A percentile compares a stretch with the other conserved stretches of the same genome.
phyloP scores from a whole-genome alignment of 805 yeast genomes.

The Cyberlindnera galapagoensis region DNA sequence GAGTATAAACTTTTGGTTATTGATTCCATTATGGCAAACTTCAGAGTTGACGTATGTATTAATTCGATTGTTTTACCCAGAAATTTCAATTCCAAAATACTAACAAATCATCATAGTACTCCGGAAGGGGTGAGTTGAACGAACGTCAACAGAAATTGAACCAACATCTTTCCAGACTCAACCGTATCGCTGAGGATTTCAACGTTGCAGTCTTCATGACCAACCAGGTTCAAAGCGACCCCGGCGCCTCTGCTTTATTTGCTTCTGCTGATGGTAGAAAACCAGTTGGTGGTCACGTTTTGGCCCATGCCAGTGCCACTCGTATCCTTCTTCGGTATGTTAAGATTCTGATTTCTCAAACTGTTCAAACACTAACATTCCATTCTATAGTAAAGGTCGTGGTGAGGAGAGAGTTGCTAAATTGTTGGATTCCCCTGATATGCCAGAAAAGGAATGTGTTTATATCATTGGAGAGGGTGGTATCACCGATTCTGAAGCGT shows the following conservation, averaged over 20 bases:
- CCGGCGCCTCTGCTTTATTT: conserved; percentile 74
- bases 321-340: conserved; percentile 44
- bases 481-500: conserved; percentile 43
- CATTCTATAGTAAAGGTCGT: conserved; percentile 55
- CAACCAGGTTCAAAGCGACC: conserved; percentile 79
- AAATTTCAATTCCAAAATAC: conserved; percentile 2
- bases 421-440: conserved; percentile 73
- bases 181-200: conserved; percentile 67
- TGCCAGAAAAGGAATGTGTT: conserved; percentile 75
- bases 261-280: conserved; percentile 79
- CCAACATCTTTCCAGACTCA: conserved; percentile 45
- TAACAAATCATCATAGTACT: conserved; percentile 31
- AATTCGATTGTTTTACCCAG: background rate
- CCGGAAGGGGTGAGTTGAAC: conserved; percentile 71
- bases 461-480: conserved; percentile 68
- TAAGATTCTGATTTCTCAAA: background rate
- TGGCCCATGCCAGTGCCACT: conserved; percentile 79
- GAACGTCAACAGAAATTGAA: conserved; percentile 68
- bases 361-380: conserved; percentile 2
- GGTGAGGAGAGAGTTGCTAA: conserved; percentile 79
- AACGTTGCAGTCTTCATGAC: conserved; percentile 71
- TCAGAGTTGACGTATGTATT: conserved; percentile 52
- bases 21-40: conserved; percentile 75
- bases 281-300: conserved; percentile 79
- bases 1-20: conserved; percentile 54